Evolutionary conservation across 306 rosid genomes (phyloP).

Genomic region (Citrullus mucosospermus): DNA sequence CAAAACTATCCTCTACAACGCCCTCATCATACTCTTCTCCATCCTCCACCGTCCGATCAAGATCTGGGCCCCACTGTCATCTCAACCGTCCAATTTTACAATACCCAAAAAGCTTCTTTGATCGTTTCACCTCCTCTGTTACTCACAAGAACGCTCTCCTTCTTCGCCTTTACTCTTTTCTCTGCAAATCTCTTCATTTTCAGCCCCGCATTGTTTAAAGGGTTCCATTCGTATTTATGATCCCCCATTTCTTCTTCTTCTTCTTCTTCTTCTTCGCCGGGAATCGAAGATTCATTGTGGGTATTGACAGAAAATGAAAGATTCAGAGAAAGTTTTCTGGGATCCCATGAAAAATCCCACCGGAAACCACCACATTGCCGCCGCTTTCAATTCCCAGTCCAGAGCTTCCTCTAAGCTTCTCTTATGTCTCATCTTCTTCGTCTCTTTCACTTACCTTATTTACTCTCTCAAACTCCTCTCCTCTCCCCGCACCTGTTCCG

Average conservation of each 20-base stretch:
- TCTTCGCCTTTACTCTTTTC: neutral
- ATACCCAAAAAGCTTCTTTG: neutral
- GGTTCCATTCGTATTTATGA: neutral
- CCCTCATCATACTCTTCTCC: neutral
- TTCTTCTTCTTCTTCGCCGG: neutral
- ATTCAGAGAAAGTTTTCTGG: slow-evolving; percentile 51
- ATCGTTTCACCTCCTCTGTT: neutral
- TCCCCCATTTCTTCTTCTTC: neutral
- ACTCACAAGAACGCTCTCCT: neutral
- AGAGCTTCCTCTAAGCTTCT: slow-evolving; percentile 39
- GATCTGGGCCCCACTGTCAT: neutral
- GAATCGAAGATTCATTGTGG: neutral
- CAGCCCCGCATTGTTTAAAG: neutral
- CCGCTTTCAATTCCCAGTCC: slow-evolving; percentile 18
- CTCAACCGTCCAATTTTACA: neutral
- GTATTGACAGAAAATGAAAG: slow-evolving; percentile 34
- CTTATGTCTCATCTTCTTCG: slow-evolving; percentile 56
- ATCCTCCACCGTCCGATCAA: neutral
- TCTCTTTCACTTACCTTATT: slow-evolving; percentile 49
- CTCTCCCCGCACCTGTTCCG: slow-evolving; percentile 36
- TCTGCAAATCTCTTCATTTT: neutral
- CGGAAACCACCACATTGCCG: slow-evolving; percentile 20
- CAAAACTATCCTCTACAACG: neutral
- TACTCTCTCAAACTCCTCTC: slow-evolving; percentile 67
- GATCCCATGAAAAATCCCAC: slow-evolving; percentile 43